Conservation (phyloP, 1,284 basidiomycete genomes). For the Psilocybe mexicana region DNA sequence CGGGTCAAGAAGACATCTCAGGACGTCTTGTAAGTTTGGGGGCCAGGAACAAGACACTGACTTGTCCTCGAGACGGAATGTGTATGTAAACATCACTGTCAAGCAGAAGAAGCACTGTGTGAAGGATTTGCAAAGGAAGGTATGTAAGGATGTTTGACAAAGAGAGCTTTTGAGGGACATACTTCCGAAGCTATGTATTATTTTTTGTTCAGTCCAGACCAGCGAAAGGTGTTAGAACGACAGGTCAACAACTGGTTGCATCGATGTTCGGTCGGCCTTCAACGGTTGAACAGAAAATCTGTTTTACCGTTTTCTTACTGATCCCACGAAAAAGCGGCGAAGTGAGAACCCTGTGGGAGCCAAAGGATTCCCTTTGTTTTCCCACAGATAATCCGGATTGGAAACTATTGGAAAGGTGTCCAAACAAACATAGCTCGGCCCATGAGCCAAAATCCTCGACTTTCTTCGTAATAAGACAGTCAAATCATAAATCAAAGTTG, state of each 20-base stretch:
- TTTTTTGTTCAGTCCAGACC: too few relatives aligned
- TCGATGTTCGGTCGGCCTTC: background rate
- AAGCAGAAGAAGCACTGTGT: background rate
- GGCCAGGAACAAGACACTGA: constrained; percentile 1
- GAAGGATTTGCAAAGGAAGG: background rate
- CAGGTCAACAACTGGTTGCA: too few relatives aligned
- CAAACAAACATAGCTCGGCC: background rate
- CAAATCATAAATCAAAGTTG: background rate
- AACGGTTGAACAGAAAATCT: background rate
- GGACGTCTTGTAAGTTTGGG: background rate
- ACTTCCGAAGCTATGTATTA: background rate
- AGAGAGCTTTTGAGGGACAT: background rate
- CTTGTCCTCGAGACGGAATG: constrained; percentile 3
- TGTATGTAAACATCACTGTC: constrained; percentile 6
- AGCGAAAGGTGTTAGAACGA: too few relatives aligned
- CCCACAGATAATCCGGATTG: background rate
- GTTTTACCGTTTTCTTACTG: constrained; percentile 1
- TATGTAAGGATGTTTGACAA: background rate
- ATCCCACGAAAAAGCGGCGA: constrained; percentile 18
- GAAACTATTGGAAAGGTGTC: background rate
- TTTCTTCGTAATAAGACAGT: background rate
- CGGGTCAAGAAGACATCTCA: background rate
- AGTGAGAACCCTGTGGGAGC: constrained; percentile 7
- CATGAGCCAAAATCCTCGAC: background rate
- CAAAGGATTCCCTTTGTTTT: background rate